Evolutionary conservation across 2,329 filamentous ascomycete genomes (phyloP).

Genomic region (Fusarium protoensiforme): DNA sequence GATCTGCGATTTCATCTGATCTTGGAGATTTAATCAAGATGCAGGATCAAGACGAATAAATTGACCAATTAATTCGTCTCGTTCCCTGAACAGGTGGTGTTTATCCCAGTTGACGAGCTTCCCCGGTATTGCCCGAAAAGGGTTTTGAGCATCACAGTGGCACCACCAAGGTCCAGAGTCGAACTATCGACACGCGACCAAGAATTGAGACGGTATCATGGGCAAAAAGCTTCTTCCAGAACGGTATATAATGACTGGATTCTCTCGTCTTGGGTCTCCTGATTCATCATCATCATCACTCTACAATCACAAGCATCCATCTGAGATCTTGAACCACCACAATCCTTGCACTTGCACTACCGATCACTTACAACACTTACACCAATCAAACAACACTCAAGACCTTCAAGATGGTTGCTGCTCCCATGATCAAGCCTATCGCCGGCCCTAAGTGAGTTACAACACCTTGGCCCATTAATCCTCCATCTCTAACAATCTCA

Average conservation of each 20-base stretch:
- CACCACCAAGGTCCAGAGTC: slow-evolving; percentile 37
- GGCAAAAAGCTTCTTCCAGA: neutral
- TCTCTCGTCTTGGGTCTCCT: neutral
- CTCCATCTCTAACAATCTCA: slow-evolving; percentile 14
- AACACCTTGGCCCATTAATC: neutral
- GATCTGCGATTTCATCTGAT: neutral
- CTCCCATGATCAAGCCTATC: slow-evolving; percentile 33
- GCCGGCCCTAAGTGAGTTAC: slow-evolving; percentile 32
- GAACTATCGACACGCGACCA: slow-evolving; percentile 37
- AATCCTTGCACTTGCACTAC: slow-evolving; percentile 8
- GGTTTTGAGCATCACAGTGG: slow-evolving; percentile 25
- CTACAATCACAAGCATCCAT: slow-evolving; percentile 17
- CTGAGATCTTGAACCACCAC: slow-evolving; percentile 17
- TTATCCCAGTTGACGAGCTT: neutral
- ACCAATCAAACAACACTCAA: slow-evolving; percentile 16
- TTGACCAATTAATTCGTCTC: neutral
- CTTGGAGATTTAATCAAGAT: neutral
- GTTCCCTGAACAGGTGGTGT: neutral
- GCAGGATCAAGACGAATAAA: neutral
- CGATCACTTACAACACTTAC: slow-evolving; percentile 22
- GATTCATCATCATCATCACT: slow-evolving; percentile 22
- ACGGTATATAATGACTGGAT: slow-evolving; percentile 28
- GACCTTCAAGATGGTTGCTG: slow-evolving; percentile 32
- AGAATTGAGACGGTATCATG: slow-evolving; percentile 12
- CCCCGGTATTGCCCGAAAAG: slow-evolving; percentile 34